A percentile compares a stretch with the other conserved stretches of the same genome.
Conservation (phyloP, 495 filamentous ascomycete genomes). For the Penicillium coprophilum region DNA sequence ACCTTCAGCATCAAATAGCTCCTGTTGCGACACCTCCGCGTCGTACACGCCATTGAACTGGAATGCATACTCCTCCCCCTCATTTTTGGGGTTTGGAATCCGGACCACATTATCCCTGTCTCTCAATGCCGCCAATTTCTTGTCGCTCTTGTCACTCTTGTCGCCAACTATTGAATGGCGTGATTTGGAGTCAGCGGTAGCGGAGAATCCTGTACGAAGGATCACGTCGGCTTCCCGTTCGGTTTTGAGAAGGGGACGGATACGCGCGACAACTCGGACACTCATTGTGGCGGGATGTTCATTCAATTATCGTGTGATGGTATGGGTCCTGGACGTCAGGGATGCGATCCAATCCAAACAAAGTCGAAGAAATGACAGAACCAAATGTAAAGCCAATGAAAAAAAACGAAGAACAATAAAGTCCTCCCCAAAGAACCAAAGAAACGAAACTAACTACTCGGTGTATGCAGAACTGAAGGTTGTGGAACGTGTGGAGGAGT, state of each 20-base stretch:
- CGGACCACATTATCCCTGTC: slow-evolving; percentile 70
- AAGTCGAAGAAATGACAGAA: slow-evolving; percentile 10
- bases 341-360: slow-evolving; percentile 4
- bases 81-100: slow-evolving; percentile 94
- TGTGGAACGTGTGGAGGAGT: slow-evolving; percentile 21
- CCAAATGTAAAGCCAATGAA: slow-evolving; percentile 3
- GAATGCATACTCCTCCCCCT: slow-evolving; percentile 85
- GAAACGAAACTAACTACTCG: slow-evolving; percentile 24
- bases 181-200: slow-evolving; percentile 24
- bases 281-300: slow-evolving; percentile 40
- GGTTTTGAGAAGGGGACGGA: slow-evolving; percentile 80
- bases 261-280: slow-evolving; percentile 84
- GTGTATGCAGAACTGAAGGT: slow-evolving; percentile 21
- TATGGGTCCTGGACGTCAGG: slow-evolving; percentile 1
- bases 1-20: slow-evolving; percentile 88
- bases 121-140: slow-evolving; percentile 43
- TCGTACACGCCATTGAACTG: slow-evolving; percentile 95
- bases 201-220: slow-evolving; percentile 56
- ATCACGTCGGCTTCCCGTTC: slow-evolving; percentile 85
- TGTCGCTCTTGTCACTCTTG: slow-evolving; percentile 21
- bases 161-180: slow-evolving; percentile 28
- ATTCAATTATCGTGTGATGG: slow-evolving; percentile 18
- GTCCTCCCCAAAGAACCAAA: slow-evolving; percentile 13
- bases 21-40: slow-evolving; percentile 72
- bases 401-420: slow-evolving; percentile 19